A percentile compares a stretch with the other conserved stretches of the same genome.
phyloP scores from a whole-genome alignment of 2,329 filamentous ascomycete genomes.

The Phialocephala sp. region DNA sequence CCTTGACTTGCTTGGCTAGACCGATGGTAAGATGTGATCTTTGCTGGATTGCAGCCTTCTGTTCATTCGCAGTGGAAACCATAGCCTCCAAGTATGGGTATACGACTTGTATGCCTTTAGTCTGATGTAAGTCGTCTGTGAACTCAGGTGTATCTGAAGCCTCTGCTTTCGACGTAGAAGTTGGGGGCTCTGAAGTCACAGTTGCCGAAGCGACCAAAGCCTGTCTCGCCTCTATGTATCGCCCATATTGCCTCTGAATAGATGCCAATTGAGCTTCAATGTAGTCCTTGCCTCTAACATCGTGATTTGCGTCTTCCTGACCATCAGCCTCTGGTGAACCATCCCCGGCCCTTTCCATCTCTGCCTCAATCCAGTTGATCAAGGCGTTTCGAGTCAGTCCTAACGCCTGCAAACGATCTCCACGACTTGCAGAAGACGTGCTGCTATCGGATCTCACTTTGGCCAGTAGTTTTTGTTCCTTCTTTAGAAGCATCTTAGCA shows the following conservation, averaged over 20 bases:
- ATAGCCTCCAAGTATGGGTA: conserved; percentile 62
- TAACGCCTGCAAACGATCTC: conserved; percentile 53
- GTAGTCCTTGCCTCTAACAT: conserved; percentile 33
- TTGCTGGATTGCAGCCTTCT: conserved; percentile 62
- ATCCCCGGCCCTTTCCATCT: conserved; percentile 57
- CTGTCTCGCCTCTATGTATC: conserved; percentile 57
- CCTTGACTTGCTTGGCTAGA: conserved; percentile 57
- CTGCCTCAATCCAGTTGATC: conserved; percentile 69
- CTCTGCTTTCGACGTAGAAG: conserved; percentile 18
- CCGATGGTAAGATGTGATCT: conserved; percentile 61
- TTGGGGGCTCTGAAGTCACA: conserved; percentile 20
- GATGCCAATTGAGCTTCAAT: conserved; percentile 30
- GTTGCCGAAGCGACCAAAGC: conserved; percentile 48
- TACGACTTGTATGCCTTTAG: conserved; percentile 51
- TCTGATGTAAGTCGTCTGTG: neutral
- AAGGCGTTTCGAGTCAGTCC: conserved; percentile 62
- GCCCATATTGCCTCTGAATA: conserved; percentile 60
- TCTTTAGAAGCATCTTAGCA: conserved; percentile 61
- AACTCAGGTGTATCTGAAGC: neutral
- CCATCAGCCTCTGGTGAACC: conserved; percentile 43
- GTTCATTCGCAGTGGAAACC: conserved; percentile 57
- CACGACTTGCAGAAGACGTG: conserved; percentile 11
- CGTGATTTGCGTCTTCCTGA: conserved; percentile 3
- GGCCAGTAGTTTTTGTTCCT: conserved; percentile 60
- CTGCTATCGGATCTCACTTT: conserved; percentile 44